Base-by-base conservation (phyloP, 1,139 yeast genomes). In the Pichia sp. region DNA sequence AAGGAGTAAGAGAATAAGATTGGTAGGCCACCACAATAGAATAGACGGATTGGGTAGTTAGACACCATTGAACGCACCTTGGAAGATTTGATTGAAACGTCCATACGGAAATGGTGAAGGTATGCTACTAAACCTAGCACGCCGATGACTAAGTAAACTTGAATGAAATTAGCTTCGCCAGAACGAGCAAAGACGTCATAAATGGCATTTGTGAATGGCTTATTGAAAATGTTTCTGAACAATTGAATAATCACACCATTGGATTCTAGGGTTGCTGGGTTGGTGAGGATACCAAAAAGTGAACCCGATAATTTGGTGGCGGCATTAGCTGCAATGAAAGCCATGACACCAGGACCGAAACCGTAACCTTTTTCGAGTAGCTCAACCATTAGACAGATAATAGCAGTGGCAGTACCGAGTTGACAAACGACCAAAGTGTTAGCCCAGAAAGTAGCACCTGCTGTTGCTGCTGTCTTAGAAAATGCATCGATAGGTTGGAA, bases 351-450 rank as follows among this genome's bases (percentile, higher is more conserved):
- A 47, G 95, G 83, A 50, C 93, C 92, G 67, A 89, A 86, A 41
- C 96, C 96, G 68, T 88, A 89, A 52, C 95, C 97, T 74, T 90
- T 90, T 73, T 89, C 96, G 57, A 90, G 76, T 54, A 89, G 74
- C 74, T 92, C 98, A 55, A 87, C 82, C 57, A 88, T 63, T 64
- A 85, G 75, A 56, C 90, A 81, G 60, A 82, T 72, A 57, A 86
- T 64, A 57, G 81, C 71, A 48, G 89, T 85, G 69, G 90, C 81
- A 57, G 77, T 76, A 56, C 84, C 79, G 59, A 90, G 71, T 75
- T 90, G 97, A 52, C 77, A 58, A 65, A 85, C 78, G 59, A 89
- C 75, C 58, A 87, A 73, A 26, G 68, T 62, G 54, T 76, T 74
- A 5, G 55, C 49, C 55, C 59, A 49, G 15, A 54, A 36, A 4